Evolutionary conservation across 2,329 filamentous ascomycete genomes (phyloP).

Genomic region (Calonectria pteridis): DNA sequence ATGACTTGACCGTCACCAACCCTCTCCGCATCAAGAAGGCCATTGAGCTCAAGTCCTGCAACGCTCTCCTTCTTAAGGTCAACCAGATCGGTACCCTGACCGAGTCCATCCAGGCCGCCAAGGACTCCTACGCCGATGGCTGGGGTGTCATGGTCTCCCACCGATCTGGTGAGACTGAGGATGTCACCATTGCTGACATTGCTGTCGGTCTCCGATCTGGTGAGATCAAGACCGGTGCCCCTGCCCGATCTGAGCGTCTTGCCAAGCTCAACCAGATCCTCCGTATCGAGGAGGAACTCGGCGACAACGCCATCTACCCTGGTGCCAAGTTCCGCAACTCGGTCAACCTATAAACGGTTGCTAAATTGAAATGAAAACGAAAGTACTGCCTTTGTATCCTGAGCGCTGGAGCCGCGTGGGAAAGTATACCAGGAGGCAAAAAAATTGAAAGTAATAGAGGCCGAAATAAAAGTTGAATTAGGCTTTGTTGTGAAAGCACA

Average conservation of each 20-base stretch:
- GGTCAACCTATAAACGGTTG: constrained; percentile 80
- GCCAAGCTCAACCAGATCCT: constrained; percentile 99
- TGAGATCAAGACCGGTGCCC: constrained; percentile 99
- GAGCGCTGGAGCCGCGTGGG: constrained; percentile 36
- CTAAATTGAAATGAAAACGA: constrained; percentile 18
- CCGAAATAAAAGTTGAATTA: constrained; percentile 43
- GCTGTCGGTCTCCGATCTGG: constrained; percentile 96
- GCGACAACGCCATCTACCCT: constrained; percentile 90
- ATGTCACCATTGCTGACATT: constrained; percentile 99
- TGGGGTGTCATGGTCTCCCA: constrained; percentile 99
- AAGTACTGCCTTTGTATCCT: constrained; percentile 38
- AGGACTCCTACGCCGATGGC: constrained; percentile 94
- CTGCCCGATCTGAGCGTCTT: constrained; percentile 95
- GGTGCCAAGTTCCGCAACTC: constrained; percentile 92
- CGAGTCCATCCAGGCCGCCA: constrained; percentile 98
- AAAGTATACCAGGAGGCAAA: constrained; percentile 43
- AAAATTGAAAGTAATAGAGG: constrained; percentile 45
- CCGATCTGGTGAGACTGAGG: constrained; percentile 98
- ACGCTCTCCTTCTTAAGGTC: constrained; percentile 98
- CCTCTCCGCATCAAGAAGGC: constrained; percentile 99
- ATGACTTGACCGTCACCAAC: constrained; percentile 99
- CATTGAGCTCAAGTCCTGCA: constrained; percentile 98
- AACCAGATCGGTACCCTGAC: constrained; percentile 99
- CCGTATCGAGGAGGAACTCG: constrained; percentile 99
- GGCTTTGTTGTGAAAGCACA: constrained; percentile 12